These are phyloP conservation scores for Nothopassalora personata DNA, from an alignment of 2,329 filamentous ascomycete species.

Conservation along the genomic window DNA sequence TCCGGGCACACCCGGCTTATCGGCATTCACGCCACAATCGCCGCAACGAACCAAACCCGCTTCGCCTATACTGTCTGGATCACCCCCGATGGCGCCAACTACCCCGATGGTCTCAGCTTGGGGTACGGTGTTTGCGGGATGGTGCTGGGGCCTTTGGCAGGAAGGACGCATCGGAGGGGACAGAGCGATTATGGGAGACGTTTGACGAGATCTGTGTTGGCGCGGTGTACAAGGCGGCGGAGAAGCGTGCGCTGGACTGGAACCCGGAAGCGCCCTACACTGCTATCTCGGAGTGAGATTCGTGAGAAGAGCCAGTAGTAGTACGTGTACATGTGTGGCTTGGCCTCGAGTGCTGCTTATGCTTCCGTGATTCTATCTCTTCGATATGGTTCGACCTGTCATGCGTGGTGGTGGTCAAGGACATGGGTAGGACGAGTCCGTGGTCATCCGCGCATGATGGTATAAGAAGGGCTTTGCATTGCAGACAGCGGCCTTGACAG, in stretches of 20 bases:
- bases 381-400: background rate
- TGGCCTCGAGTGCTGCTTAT: background rate
- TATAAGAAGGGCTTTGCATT: background rate
- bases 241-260: too few species aligned
- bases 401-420: background rate
- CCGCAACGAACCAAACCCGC: background rate
- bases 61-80: slow-evolving; percentile 5
- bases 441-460: background rate
- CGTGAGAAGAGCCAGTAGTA: too few species aligned
- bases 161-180: slow-evolving; percentile 3
- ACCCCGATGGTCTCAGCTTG: slow-evolving; percentile 8
- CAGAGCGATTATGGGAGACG: slow-evolving; percentile 10
- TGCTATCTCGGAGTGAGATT: too few species aligned
- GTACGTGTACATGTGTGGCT: too few species aligned
- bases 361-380: background rate
- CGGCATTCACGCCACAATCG: slow-evolving; percentile 5
- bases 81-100: slow-evolving; percentile 7
- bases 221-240: slow-evolving; percentile 1
- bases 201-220: slow-evolving; percentile 9
- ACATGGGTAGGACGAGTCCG: background rate
- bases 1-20: slow-evolving; percentile 5
- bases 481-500: too few species aligned
- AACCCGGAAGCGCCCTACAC: too few species aligned
- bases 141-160: background rate
- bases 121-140: slow-evolving; percentile 13